Evolutionary conservation across 768 basidiomycete species (phyloP).

Genomic region (Arthromyces matolae): DNA sequence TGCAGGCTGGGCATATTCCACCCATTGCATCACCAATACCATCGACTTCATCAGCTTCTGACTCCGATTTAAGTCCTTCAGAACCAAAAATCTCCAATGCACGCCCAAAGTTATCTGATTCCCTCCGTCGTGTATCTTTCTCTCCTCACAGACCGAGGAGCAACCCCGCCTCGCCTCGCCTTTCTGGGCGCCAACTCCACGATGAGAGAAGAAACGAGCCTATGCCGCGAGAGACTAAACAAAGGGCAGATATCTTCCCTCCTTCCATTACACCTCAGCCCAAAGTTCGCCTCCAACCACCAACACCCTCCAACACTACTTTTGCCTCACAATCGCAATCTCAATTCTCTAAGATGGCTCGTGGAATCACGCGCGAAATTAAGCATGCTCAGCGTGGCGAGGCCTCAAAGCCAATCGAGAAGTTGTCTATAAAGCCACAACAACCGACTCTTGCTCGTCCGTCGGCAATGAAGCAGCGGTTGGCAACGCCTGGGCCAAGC

Average conservation of each 20-base stretch:
- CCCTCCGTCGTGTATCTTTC: slow-evolving; percentile 65
- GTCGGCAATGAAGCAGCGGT: slow-evolving; percentile 17
- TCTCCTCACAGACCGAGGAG: slow-evolving; percentile 73
- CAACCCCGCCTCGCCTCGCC: slow-evolving; percentile 27
- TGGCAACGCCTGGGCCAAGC: slow-evolving; percentile 19
- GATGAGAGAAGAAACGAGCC: slow-evolving; percentile 14
- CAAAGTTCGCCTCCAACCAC: slow-evolving; percentile 52
- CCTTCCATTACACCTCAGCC: slow-evolving; percentile 33
- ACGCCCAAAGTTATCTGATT: slow-evolving; percentile 67
- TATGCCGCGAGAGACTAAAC: slow-evolving; percentile 30
- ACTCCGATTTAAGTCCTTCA: slow-evolving; percentile 41
- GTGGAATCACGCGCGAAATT: slow-evolving; percentile 53
- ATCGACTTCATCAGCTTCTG: slow-evolving; percentile 49
- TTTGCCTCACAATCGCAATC: slow-evolving; percentile 26
- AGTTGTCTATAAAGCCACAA: slow-evolving; percentile 27
- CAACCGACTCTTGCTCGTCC: slow-evolving; percentile 17
- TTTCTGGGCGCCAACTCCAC: slow-evolving; percentile 14
- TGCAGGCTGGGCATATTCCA: slow-evolving; percentile 50
- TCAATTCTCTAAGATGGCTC: slow-evolving; percentile 58
- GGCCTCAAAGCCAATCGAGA: slow-evolving; percentile 14
- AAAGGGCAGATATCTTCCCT: slow-evolving; percentile 26
- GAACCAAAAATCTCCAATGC: slow-evolving; percentile 23
- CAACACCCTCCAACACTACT: slow-evolving; percentile 52
- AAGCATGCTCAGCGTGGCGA: slow-evolving; percentile 23
- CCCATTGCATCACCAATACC: slow-evolving; percentile 38